phyloP scores from a whole-genome alignment of 2,329 filamentous ascomycete species.

The Aspergillus uvarum region DNA sequence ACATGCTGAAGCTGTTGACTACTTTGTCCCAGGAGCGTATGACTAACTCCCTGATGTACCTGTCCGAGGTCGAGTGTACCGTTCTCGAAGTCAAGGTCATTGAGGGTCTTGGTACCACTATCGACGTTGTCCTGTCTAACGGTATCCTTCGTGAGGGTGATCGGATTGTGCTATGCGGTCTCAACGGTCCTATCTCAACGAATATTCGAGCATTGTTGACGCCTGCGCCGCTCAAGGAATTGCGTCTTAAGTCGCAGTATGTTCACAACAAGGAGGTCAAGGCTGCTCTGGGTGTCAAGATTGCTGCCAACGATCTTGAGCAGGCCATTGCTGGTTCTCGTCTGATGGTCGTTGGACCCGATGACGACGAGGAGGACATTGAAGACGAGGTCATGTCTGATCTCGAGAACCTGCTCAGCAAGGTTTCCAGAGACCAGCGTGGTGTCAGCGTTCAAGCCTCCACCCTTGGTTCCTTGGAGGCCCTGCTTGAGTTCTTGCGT shows the following conservation, averaged over 20 bases:
- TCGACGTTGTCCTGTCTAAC: conserved; percentile 95
- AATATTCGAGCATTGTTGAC: conserved; percentile 94
- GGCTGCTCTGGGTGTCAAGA: conserved; percentile 97
- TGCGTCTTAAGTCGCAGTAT: conserved; percentile 92
- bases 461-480: conserved; percentile 94
- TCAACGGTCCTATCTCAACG: conserved; percentile 92
- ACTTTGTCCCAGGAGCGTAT: conserved; percentile 95
- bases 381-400: conserved; percentile 96
- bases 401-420: conserved; percentile 84
- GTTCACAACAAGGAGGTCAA: conserved; percentile 99
- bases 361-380: conserved; percentile 95
- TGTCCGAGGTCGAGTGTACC: conserved; percentile 95
- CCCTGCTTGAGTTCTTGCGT: conserved; percentile 92
- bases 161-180: conserved; percentile 89
- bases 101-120: conserved; percentile 97
- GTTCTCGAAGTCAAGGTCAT: conserved; percentile 99
- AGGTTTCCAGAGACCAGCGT: conserved; percentile 86
- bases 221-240: conserved; percentile 85
- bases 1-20: conserved; percentile 95
- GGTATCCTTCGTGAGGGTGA: conserved; percentile 93
- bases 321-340: conserved; percentile 95
- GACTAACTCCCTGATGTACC: conserved; percentile 96
- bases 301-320: conserved; percentile 92
- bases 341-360: conserved; percentile 86
- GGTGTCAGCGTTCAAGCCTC: conserved; percentile 98